phyloP scores from a whole-genome alignment of 257 asterid genomes.

The Salvia rosmarinus region DNA sequence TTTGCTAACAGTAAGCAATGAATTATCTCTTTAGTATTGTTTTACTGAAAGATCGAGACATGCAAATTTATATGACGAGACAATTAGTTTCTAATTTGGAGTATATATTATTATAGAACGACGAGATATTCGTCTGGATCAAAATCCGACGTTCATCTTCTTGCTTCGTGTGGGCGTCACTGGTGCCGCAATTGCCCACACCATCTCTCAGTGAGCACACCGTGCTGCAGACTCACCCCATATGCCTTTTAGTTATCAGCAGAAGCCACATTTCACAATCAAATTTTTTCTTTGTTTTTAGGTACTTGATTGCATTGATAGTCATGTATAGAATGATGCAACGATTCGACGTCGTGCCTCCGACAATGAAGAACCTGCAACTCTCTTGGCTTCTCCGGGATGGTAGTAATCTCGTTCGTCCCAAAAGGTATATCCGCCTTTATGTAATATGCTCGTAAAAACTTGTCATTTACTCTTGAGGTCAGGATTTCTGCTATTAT shows the following conservation, averaged over 20 bases:
- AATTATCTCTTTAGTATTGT: background rate
- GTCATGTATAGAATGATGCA: constrained; percentile 43
- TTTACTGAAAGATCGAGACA: too few species aligned
- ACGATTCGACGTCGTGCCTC: constrained; percentile 40
- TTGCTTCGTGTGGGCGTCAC: too few species aligned
- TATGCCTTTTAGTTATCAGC: background rate
- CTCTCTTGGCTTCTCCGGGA: constrained; percentile 43
- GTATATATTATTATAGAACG: background rate
- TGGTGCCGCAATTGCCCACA: too few species aligned
- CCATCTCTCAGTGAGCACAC: too few species aligned
- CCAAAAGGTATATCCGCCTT: background rate
- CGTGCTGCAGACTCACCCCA: too few species aligned
- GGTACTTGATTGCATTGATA: constrained; percentile 45
- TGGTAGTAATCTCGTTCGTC: constrained; percentile 26
- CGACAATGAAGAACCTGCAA: constrained; percentile 40
- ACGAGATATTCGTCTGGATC: background rate
- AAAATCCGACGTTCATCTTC: too few species aligned
- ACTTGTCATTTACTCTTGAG: constrained; percentile 1
- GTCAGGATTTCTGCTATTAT: constrained; percentile 41
- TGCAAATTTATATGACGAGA: background rate
- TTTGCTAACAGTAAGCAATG: constrained; percentile 51
- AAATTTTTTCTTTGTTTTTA: too few species aligned
- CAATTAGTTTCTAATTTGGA: background rate
- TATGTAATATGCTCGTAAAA: background rate
- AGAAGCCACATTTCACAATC: too few species aligned